phyloP scores from a whole-genome alignment of 192 early-diverging fungal species.

The Spinellus fusiger region DNA sequence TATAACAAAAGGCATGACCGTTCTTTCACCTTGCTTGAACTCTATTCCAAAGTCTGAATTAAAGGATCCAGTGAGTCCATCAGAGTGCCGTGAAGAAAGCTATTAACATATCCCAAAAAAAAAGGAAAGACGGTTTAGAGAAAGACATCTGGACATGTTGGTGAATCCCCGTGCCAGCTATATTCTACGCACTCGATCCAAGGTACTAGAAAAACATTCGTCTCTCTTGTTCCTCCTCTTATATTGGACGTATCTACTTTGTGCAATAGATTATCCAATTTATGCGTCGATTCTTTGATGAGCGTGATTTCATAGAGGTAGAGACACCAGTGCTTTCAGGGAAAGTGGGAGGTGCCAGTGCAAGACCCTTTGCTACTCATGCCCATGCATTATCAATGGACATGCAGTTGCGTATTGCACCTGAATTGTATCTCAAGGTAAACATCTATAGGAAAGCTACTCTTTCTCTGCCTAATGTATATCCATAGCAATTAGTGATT shows the following conservation, averaged over 20 bases:
- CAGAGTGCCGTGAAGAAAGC: neutral
- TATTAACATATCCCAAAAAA: too few relatives aligned
- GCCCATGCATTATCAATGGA: constrained; percentile 58
- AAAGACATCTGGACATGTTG: constrained; percentile 69
- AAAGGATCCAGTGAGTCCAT: constrained; percentile 43
- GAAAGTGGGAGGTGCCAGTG: constrained; percentile 74
- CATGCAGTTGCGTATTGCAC: constrained; percentile 75
- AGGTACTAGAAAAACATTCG: constrained; percentile 31
- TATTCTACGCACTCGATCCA: constrained; percentile 50
- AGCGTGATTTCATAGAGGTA: constrained; percentile 69
- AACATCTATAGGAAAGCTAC: neutral
- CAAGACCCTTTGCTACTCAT: constrained; percentile 71
- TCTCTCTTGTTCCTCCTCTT: neutral
- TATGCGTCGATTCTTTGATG: constrained; percentile 60
- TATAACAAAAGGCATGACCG: constrained; percentile 38
- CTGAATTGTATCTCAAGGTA: constrained; percentile 81
- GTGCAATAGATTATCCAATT: constrained; percentile 46
- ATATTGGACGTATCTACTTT: neutral
- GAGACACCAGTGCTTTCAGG: constrained; percentile 78
- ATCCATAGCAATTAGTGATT: constrained; percentile 67
- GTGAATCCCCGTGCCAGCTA: constrained; percentile 51
- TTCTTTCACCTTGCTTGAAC: constrained; percentile 67
- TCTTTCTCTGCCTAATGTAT: neutral
- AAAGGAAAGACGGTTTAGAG: constrained; percentile 61
- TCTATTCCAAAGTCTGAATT: constrained; percentile 59